Evolutionary conservation across 331 rosid genomes (phyloP), one percentile per base, ranked within the genome.

Genomic region (Rosa hybrid): DNA sequence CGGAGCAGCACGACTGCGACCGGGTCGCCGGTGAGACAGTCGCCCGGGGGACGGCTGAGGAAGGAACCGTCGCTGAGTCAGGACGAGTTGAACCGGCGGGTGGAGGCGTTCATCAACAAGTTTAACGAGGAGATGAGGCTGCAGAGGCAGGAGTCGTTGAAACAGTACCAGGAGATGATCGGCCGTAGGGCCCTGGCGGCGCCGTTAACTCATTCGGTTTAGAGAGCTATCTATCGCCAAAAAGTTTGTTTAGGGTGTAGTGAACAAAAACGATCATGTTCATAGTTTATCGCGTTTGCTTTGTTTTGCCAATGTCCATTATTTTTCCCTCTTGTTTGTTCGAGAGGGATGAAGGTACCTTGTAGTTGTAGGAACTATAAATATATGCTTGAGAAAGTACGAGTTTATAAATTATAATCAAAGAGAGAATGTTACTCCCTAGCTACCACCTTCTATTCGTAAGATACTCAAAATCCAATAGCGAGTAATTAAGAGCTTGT

Each of bases 51-150:
- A 27, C 83, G 75, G 79, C 79, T 91, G 81, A 82, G 89, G 90
- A 88, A 83, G 53, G 97, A 90, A 59, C 65, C 97, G 75, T 93
- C 98, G 78, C 87, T 89, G 94, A 84, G 91, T 77, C 98, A 95
- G 87, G 98, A 95, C 86, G 99, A 95, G 83, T 75, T 95, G 97
- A 91, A 95, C 80, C 92, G 98, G 53, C 97, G 99, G 78, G 99
- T 93, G n/a, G 99, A 95, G 80, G 99, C 98, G 75, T 95, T 95
- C 51, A 95, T 95, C 27, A 91, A 88, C 48, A 95, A 95, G 92
- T 90, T 91, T 68, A 95, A 95, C 73, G 88, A 88, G 77, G 99
- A 93, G 76, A 95, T 95, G 99, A 88, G 98, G 90, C 50, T 95
- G 88, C 99, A 95, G 90, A 88, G 98, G 82, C 96, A 93, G 82